Base-by-base conservation (phyloP, 2,329 filamentous ascomycete genomes). In the Fusarium anthophilum region DNA sequence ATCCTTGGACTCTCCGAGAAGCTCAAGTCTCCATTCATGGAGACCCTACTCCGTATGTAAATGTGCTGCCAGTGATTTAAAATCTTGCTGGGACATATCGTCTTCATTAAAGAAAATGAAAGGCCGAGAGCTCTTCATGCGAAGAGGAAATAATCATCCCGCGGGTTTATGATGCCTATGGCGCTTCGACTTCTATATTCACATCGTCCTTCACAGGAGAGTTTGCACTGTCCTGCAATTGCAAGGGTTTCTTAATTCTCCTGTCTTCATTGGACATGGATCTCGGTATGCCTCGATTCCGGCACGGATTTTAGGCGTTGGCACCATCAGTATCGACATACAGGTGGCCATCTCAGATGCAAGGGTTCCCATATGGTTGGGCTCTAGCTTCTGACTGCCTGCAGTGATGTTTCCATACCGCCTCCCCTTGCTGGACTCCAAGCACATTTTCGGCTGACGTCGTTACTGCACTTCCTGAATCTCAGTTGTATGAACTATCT, bases 1-100 rank as follows among this genome's bases (percentile, higher is more conserved):
- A 73, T 73, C 65, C 59, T 63, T 58, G 66, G 65, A 76, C 64
- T 56, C 65, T 51, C 65, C 68, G 64, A 65, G 69, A 54, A 63
- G 24, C 51, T 51, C 58, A 55, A 64, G 45, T 66, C 48, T 65
- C 64, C 67, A 70, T 59, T 74, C 60, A 60, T 65, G 59, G 56
- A 65, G 43, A 63, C 58, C 26, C 22, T 45, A 17, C 45, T 48
- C 45, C 20, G 26, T 48, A 35, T 35, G 32, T 35, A 38, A 59
- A 37, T 38, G 53, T 43, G 26, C 63, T 44, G 30, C 53, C 62
- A 67, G 68, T 73, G 70, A 66, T 37, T 70, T 60, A 45, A 30
- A 39, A 60, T 39, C 22, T 51, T 54, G 56, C 58, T 64, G 44
- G 51, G 65, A 57, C 48, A 66, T 65, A 63, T 35, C 32, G 35